Base-by-base conservation (phyloP, 768 basidiomycete genomes). In the Boletellus ananas region DNA sequence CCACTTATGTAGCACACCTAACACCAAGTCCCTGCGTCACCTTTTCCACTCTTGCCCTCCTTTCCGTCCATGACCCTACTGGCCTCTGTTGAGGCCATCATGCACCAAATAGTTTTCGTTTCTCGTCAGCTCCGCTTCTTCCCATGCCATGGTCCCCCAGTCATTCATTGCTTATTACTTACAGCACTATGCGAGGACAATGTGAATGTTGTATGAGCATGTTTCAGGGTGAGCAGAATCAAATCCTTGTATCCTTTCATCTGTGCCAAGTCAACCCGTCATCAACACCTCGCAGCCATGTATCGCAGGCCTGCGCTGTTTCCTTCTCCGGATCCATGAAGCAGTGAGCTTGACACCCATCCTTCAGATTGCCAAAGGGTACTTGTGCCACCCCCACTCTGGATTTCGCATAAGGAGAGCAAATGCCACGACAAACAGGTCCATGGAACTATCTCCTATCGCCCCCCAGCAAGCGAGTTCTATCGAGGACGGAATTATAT, bases 301-400 rank as follows among this genome's bases (percentile, higher is more conserved):
- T 47, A 37, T 70, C 59, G 31, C 52, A 43, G 34, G 66, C 65
- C 40, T 54, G 37, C 0, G 16, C 23, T 25, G 7, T 25, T 25
- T 25, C 23, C 23, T 25, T 25, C 23, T 25, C 23, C 23, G 23
- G 7, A 6, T 25, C 23, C 23, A 55, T 59, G 45, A 66, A 60
- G 52, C 68, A 63, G 43, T 48, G 50, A 10, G 63, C 64, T 47
- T 66, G 56, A 52, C 57, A 67, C 34, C 42, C 46, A 37, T 61
- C 46, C 27, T 68, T 69, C 27, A 29, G 9, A 11, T 66, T 68
- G 8, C 62, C 64, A 70, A 31, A 69, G 58, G 27, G 65, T 61
- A 48, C 62, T 61, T 18, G 54, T 39, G 25, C 60, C 60, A 17
- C 57, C 66, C n/a, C 43, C 64, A 55, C 21, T 58, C 60, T 10